phyloP scores from a whole-genome alignment of 768 basidiomycete genomes.

The Xanthoconium stramineum region DNA sequence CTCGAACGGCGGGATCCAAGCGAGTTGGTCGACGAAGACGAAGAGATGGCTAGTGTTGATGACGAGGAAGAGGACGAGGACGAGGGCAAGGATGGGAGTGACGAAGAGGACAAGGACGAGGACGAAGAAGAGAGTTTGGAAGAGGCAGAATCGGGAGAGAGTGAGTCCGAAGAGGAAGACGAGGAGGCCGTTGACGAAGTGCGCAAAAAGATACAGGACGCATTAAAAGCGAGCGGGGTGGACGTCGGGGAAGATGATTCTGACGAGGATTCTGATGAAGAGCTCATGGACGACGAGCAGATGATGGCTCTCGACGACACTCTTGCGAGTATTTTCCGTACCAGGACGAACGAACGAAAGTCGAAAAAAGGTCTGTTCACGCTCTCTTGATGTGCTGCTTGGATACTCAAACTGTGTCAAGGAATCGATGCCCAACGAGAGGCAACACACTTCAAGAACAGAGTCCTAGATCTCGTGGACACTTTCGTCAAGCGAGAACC shows the following conservation, averaged over 20 bases:
- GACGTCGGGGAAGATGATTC: slow-evolving; percentile 51
- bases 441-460: slow-evolving; percentile 94
- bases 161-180: slow-evolving; percentile 46
- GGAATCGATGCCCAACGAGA: slow-evolving; percentile 74
- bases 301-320: slow-evolving; percentile 97
- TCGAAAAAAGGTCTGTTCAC: slow-evolving; percentile 56
- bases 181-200: slow-evolving; percentile 50
- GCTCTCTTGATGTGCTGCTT: not conserved
- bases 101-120: slow-evolving; percentile 36
- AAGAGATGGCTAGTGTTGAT: slow-evolving; percentile 39
- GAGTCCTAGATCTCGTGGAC: slow-evolving; percentile 93
- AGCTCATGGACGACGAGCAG: slow-evolving; percentile 92
- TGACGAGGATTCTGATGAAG: slow-evolving; percentile 54
- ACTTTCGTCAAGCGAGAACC: slow-evolving; percentile 76
- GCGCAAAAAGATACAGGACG: slow-evolving; percentile 63
- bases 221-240: slow-evolving; percentile 55
- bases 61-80: slow-evolving; percentile 11
- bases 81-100: slow-evolving; percentile 30
- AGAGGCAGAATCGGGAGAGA: slow-evolving; percentile 34
- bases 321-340: slow-evolving; percentile 81
- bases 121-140: slow-evolving; percentile 34
- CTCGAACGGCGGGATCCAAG: slow-evolving; percentile 66
- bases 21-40: slow-evolving; percentile 43
- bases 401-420: slow-evolving; percentile 21
- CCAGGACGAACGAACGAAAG: slow-evolving; percentile 58